A percentile compares a stretch with the other conserved stretches of the same genome.
phyloP scores from a whole-genome alignment of 306 rosid genomes.

The Cucumis sativus region DNA sequence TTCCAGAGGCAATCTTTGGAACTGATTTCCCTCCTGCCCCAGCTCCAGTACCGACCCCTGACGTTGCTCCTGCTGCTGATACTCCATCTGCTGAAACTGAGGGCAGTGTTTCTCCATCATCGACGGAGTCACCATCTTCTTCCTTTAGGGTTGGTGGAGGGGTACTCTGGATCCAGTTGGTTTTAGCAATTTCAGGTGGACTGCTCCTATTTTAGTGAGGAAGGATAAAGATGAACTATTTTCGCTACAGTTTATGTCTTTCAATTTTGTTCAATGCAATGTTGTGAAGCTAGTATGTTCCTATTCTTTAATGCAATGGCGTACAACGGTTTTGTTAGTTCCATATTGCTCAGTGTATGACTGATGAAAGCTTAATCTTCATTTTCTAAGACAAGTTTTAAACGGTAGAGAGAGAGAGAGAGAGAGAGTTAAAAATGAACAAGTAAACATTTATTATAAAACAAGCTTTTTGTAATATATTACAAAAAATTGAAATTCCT shows the following conservation, averaged over 20 bases:
- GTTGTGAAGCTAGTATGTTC: background rate
- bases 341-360: background rate
- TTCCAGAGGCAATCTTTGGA: conserved; percentile 84
- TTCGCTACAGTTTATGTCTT: background rate
- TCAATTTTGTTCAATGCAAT: conserved; percentile 4
- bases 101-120: conserved; percentile 38
- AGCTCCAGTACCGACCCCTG: conserved; percentile 85
- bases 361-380: background rate
- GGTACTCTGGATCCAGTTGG: conserved; percentile 43
- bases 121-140: conserved; percentile 37
- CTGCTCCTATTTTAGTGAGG: conserved; percentile 39
- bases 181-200: conserved; percentile 42
- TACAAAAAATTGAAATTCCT: background rate
- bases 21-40: conserved; percentile 66
- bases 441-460: background rate
- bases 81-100: conserved; percentile 26
- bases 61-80: conserved; percentile 62
- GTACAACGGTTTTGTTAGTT: background rate
- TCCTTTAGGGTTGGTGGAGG: conserved; percentile 36
- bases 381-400: background rate
- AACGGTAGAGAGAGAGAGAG: background rate
- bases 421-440: background rate
- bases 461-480: conserved; percentile 4
- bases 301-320: background rate
- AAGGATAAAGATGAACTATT: background rate